Evolutionary conservation across 2,329 filamentous ascomycete genomes (phyloP).

Genomic region (Xenoacremonium recifei): DNA sequence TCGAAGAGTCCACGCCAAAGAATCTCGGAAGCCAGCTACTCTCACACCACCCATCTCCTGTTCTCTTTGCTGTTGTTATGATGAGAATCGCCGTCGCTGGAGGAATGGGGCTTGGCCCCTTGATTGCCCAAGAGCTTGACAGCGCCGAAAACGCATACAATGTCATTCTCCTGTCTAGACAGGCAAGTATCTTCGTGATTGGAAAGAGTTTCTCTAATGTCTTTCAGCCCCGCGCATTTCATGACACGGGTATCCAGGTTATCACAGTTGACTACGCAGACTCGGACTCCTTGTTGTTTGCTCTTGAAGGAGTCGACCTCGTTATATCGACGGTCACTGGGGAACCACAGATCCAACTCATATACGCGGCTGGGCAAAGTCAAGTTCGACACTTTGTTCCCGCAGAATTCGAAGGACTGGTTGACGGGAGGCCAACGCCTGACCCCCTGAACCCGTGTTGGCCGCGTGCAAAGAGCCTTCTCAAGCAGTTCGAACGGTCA

Average conservation of each 20-base stretch:
- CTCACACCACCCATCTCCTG: conserved; percentile 4
- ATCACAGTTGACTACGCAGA: conserved; percentile 66
- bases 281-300: conserved; percentile 57
- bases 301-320: conserved; percentile 69
- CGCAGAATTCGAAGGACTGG: conserved; percentile 70
- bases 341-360: conserved; percentile 65
- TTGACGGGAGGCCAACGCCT: conserved; percentile 50
- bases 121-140: conserved; percentile 54
- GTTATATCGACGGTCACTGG: conserved; percentile 74
- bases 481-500: conserved; percentile 52
- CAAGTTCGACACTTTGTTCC: conserved; percentile 70
- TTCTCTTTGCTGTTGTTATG: conserved; percentile 25
- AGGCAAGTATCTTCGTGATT: conserved; percentile 28
- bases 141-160: conserved; percentile 59
- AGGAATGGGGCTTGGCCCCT: conserved; percentile 42
- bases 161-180: conserved; percentile 67
- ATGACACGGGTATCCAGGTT: conserved; percentile 61
- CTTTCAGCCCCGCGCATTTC: conserved; percentile 52
- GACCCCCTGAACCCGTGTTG: conserved; percentile 63
- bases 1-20: conserved; percentile 7
- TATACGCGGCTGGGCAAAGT: conserved; percentile 65
- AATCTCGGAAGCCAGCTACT: background rate
- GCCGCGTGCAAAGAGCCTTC: conserved; percentile 52
- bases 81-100: conserved; percentile 51
- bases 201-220: conserved; percentile 16